A percentile compares a stretch with the other conserved stretches of the same genome.
phyloP scores from a whole-genome alignment of 805 yeast species.

The Scheffersomyces ergatensis region DNA sequence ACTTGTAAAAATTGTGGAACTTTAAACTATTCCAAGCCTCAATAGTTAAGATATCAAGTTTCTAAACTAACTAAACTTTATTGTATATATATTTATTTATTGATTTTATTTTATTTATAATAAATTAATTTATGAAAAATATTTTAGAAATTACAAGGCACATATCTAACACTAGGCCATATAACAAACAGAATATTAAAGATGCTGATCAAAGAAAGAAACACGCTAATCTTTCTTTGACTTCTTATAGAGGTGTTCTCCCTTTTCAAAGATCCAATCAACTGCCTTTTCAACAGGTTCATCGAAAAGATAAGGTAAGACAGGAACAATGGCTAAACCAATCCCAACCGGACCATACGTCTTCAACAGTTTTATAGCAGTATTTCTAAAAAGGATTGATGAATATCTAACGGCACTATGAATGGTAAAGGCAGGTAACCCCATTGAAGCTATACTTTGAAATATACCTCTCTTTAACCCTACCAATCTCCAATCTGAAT shows the following conservation, averaged over 20 bases:
- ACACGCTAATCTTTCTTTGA: slow-evolving; percentile 5
- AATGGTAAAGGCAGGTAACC: slow-evolving; percentile 81
- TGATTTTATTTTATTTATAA: background rate
- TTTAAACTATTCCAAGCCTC: slow-evolving; percentile 65
- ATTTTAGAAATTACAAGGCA: background rate
- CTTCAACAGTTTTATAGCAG: slow-evolving; percentile 45
- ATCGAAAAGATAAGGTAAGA: slow-evolving; percentile 74
- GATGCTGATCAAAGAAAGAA: too few relatives aligned
- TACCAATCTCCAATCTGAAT: slow-evolving; percentile 65
- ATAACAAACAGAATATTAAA: too few relatives aligned
- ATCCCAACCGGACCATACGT: slow-evolving; percentile 76
- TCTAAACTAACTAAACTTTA: too few relatives aligned
- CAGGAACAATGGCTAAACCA: slow-evolving; percentile 75
- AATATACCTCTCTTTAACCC: slow-evolving; percentile 72
- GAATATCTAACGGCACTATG: slow-evolving; percentile 74
- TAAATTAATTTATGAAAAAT: background rate
- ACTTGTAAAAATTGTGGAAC: slow-evolving; percentile 78
- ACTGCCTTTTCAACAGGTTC: slow-evolving; percentile 76
- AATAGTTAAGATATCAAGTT: slow-evolving; percentile 1
- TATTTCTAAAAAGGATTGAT: slow-evolving; percentile 57
- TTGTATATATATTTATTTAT: background rate
- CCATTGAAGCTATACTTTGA: slow-evolving; percentile 83
- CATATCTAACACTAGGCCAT: too few relatives aligned
- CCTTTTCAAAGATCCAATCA: slow-evolving; percentile 58
- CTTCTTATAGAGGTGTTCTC: slow-evolving; percentile 29